These are phyloP conservation scores for Musa acuminata DNA, from an alignment of 176 grass and related monocot species.

Conservation along the genomic window DNA sequence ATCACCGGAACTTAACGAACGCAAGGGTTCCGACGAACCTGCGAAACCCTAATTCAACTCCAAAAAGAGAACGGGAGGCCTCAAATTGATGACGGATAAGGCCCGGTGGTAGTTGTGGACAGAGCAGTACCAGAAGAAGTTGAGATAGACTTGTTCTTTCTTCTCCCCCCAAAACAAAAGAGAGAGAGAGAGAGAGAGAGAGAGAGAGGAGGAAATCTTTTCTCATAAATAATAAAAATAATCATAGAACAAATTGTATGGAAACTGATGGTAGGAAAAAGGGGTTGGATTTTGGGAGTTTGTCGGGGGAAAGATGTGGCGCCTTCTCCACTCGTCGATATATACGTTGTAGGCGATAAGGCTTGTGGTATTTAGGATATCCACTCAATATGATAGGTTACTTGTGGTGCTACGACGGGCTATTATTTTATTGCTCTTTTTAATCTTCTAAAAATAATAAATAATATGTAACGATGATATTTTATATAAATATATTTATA, in stretches of 20 bases:
- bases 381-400: not conserved
- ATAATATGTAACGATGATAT: too few relatives aligned
- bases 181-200: too few relatives aligned
- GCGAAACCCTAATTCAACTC: constrained; percentile 11
- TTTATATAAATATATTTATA: too few relatives aligned
- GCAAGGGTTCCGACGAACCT: not conserved
- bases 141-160: not conserved
- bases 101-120: not conserved
- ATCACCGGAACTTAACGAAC: not conserved
- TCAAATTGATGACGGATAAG: not conserved
- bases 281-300: not conserved
- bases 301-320: constrained; percentile 3
- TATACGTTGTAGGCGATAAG: constrained; percentile 1
- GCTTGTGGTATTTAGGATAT: constrained; percentile 4
- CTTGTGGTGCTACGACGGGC: too few relatives aligned
- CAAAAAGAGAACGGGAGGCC: not conserved
- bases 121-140: not conserved
- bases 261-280: not conserved
- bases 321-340: constrained; percentile 2
- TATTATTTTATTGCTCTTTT: too few relatives aligned
- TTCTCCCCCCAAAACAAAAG: not conserved
- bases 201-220: not conserved
- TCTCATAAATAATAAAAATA: not conserved
- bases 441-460: too few relatives aligned
- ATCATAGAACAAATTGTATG: too few relatives aligned